These are phyloP conservation scores for Gastrolobium bilobum DNA, from an alignment of 306 rosid genomes.

Conservation along the genomic window DNA sequence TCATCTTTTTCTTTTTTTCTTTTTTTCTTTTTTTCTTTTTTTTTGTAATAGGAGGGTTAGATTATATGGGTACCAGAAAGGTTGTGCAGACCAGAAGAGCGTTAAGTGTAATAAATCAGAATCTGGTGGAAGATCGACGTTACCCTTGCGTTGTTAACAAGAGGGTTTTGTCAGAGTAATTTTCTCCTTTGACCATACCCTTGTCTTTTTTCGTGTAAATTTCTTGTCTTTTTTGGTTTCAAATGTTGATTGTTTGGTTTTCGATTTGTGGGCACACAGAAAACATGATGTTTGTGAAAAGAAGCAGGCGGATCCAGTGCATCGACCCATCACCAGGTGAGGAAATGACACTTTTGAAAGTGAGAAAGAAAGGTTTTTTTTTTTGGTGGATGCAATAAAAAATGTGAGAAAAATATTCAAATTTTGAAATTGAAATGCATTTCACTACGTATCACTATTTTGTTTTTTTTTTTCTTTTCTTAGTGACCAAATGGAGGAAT, in stretches of 20 bases:
- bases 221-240: conserved; percentile 4
- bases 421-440: conserved; percentile 36
- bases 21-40: conserved; percentile 1
- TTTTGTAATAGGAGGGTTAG: conserved; percentile 61
- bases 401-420: neutral
- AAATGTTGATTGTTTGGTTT: conserved; percentile 34
- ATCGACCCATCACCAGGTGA: conserved; percentile 93
- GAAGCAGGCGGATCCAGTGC: conserved; percentile 90
- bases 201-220: neutral
- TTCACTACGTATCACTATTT: neutral
- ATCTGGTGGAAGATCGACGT: conserved; percentile 62
- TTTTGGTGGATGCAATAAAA: conserved; percentile 1
- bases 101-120: conserved; percentile 71
- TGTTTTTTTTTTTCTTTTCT: neutral
- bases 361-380: neutral
- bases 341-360: conserved; percentile 21
- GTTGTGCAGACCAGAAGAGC: conserved; percentile 80
- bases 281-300: conserved; percentile 71
- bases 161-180: conserved; percentile 78
- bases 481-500: neutral
- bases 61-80: conserved; percentile 58
- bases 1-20: neutral
- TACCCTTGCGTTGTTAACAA: conserved; percentile 91
- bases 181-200: neutral
- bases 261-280: conserved; percentile 50